Base-by-base conservation (phyloP, 352 stramenopile species). In the Globisporangium iwayamae region DNA sequence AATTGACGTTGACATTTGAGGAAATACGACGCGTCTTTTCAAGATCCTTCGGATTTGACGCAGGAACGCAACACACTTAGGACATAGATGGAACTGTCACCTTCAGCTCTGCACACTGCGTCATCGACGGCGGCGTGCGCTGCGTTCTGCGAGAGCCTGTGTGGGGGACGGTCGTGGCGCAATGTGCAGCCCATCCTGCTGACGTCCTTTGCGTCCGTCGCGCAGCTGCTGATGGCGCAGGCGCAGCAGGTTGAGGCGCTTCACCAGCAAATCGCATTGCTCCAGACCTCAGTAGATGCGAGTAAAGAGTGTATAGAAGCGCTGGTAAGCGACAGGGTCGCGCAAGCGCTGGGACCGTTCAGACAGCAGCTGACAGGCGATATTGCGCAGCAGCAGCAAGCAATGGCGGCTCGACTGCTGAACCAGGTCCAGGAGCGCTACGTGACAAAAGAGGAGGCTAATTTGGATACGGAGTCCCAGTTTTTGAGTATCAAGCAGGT, bases 101-200 rank as follows among this genome's bases (percentile, higher is more conserved):
- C 36, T 41, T 41, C 36, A 41, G 36, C 36, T 16, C 36, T 41
- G 13, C 4, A 16, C 3, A 28, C 25, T 28, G 34, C 1, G 11
- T 39, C 34, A 39, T 39, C 34, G 8, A 11, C 34, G 11, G 36
- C 36, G 7, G 36, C 36, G 36, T 41, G 36, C 9, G 36, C 36
- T 11, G 41, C 46, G 1, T 63, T 81, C 41, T 36, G 16, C 9
- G 61, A 55, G 14, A 76, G 57, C 63, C 61, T 92, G 18, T 54
- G 69, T 13, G 72, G 56, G 34, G 80, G 87, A 55, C 72, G 78
- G 41, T 71, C 80, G 41, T 91, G 82, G 84, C 60, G 73, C 28
- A 93, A 93, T 55, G 74, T 90, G 41, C 84, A 91, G 56, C 50
- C 60, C 9, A 72, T 85, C 16, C 56, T 93, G 22, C 66, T 70